These are phyloP conservation scores for Podospora pseudoanserina DNA, from an alignment of 495 filamentous ascomycete species.

Conservation along the genomic window DNA sequence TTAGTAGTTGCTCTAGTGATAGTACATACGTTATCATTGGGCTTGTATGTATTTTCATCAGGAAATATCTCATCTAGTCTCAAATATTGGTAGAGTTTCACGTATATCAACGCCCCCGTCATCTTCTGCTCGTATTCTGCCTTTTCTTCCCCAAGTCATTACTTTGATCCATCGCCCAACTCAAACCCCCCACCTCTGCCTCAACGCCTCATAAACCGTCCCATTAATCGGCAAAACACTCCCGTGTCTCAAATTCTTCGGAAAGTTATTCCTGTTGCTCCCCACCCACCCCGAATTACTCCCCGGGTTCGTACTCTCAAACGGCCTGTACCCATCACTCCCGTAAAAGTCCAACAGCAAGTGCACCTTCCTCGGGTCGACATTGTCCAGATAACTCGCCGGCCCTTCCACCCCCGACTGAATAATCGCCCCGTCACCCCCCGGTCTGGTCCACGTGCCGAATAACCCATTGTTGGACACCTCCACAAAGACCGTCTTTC, in stretches of 20 bases:
- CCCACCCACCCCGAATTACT: slow-evolving; percentile 44
- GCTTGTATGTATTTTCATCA: too few relatives aligned
- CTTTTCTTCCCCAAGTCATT: too few relatives aligned
- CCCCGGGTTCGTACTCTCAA: slow-evolving; percentile 39
- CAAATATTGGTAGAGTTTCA: neutral
- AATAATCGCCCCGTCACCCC: slow-evolving; percentile 40
- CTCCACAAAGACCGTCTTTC: slow-evolving; percentile 50
- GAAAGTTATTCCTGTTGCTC: slow-evolving; percentile 37
- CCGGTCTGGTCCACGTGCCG: slow-evolving; percentile 49
- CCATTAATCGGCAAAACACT: slow-evolving; percentile 46
- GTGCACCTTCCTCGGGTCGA: slow-evolving; percentile 39
- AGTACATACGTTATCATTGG: too few relatives aligned
- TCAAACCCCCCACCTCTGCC: slow-evolving; percentile 34
- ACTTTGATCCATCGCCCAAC: too few relatives aligned
- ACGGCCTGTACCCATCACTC: slow-evolving; percentile 50
- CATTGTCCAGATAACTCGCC: slow-evolving; percentile 48
- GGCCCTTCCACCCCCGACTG: slow-evolving; percentile 48
- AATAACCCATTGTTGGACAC: slow-evolving; percentile 45
- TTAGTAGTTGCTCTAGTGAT: too few relatives aligned
- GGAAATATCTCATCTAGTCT: too few relatives aligned
- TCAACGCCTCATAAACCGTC: slow-evolving; percentile 39
- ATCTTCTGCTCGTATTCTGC: neutral
- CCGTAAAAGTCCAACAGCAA: slow-evolving; percentile 52
- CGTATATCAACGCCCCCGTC: neutral
- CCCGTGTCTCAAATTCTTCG: slow-evolving; percentile 48